Evolutionary conservation across 306 rosid genomes (phyloP).

Genomic region (Sicyos edulis): DNA sequence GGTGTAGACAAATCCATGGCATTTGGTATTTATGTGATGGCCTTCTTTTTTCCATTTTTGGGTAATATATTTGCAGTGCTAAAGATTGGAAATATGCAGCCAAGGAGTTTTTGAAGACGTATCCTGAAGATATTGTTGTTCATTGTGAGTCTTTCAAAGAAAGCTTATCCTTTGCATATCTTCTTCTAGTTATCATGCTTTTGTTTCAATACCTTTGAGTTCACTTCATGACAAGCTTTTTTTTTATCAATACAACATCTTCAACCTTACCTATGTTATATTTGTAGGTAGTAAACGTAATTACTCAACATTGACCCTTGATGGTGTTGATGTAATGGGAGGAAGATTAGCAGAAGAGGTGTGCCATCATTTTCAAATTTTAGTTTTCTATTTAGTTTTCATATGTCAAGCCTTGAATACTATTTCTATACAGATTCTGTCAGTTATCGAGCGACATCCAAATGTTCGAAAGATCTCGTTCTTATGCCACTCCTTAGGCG

Average conservation of each 20-base stretch:
- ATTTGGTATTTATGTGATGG: not conserved
- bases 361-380: constrained; percentile 8
- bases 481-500: constrained; percentile 75
- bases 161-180: not conserved
- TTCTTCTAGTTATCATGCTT: constrained; percentile 4
- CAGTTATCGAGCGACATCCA: constrained; percentile 51
- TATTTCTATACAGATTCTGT: constrained; percentile 42
- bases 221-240: not conserved
- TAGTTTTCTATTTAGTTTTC: not conserved
- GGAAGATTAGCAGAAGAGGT: constrained; percentile 83
- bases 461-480: constrained; percentile 66
- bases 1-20: not conserved
- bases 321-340: constrained; percentile 28
- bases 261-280: constrained; percentile 18
- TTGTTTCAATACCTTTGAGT: not conserved
- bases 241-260: constrained; percentile 12
- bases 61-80: constrained; percentile 43
- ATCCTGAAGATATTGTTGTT: constrained; percentile 57
- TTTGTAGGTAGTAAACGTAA: constrained; percentile 78
- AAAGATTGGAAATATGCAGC: constrained; percentile 76
- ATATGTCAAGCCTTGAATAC: not conserved
- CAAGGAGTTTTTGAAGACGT: constrained; percentile 47
- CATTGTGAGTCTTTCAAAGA: constrained; percentile 53
- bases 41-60: not conserved
- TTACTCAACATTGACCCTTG: constrained; percentile 57